Base-by-base conservation (phyloP, 768 basidiomycete genomes). In the Rhizopogon salebrosus region DNA sequence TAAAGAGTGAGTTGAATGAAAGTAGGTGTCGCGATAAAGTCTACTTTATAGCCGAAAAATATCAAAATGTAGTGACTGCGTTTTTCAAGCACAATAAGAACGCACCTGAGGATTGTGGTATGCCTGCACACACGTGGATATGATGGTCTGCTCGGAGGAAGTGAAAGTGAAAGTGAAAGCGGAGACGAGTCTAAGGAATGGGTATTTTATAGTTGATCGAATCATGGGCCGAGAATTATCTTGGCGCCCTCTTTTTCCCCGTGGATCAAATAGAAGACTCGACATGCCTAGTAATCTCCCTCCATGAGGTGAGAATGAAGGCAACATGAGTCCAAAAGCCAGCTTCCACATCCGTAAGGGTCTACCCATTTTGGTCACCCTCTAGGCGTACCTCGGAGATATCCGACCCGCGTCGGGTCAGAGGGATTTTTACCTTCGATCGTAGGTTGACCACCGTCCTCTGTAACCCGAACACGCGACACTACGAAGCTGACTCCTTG, bases 261-360 rank as follows among this genome's bases (percentile, higher is more conserved):
- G 60, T 60, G 60, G 36, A 60, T 64, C 56, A 64, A 46, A 46
- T 34, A 29, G 51, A 68, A 63, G 69, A 59, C 59, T 59, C 48
- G 35, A 54, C 57, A 49, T 50, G 54, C 57, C 52, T 48, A 58
- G 54, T 40, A 29, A 29, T 29, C 27, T 43, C 55, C 67, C 49
- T 53, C 37, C 31, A 31, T 31, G 31, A 31, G 31, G 31, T 31
- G 27, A 29, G 8, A 29, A 7, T 29, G 27, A 29, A 29, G 27
- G 27, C 27, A 29, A 9, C 27, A 29, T 29, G 27, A n/a, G n/a
- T 29, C 9, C 27, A 29, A n/a, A n/a, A n/a, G n/a, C 31, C 31
- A 9, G 13, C 9, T 31, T 31, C 31, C 31, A 31, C 31, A 31
- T 31, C 31, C 31, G 31, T 31, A 31, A 10, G 31, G 31, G 31